Conservation (phyloP, 208 protist species). For the Naegleria gruberi region DNA sequence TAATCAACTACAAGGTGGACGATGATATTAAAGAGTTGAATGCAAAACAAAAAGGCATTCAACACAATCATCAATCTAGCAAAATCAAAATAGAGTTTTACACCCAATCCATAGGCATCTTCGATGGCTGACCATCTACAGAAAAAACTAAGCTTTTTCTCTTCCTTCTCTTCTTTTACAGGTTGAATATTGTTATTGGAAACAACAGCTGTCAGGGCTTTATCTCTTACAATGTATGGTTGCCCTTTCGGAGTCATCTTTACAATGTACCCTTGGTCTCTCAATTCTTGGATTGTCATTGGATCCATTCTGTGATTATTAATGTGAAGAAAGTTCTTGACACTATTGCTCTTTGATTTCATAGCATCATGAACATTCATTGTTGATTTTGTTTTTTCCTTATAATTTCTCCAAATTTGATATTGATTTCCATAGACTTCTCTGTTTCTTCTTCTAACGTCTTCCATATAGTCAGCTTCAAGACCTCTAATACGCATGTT, state of each 20-base stretch:
- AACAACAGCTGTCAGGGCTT: neutral
- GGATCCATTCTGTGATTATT: neutral
- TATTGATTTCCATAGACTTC: neutral
- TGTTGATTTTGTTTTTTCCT: neutral
- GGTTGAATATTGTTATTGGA: neutral
- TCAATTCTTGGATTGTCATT: neutral
- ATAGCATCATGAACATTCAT: neutral
- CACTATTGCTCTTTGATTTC: neutral
- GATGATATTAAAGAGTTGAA: neutral
- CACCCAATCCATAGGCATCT: neutral
- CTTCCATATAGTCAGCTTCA: too few species aligned
- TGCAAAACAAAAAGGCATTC: neutral
- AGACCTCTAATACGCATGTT: too few species aligned
- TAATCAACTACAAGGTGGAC: neutral
- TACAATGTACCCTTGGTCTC: neutral
- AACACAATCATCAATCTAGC: neutral
- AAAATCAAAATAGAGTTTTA: conserved; percentile 13
- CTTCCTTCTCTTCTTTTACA: neutral
- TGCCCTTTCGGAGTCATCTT: neutral
- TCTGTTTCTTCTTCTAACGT: neutral
- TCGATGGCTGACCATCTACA: neutral
- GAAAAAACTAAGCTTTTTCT: neutral
- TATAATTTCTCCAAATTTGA: neutral
- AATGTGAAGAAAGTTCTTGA: neutral
- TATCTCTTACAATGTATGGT: neutral